Base-by-base conservation (phyloP, 164 flowering plant genomes). In the Vitis amurensis region DNA sequence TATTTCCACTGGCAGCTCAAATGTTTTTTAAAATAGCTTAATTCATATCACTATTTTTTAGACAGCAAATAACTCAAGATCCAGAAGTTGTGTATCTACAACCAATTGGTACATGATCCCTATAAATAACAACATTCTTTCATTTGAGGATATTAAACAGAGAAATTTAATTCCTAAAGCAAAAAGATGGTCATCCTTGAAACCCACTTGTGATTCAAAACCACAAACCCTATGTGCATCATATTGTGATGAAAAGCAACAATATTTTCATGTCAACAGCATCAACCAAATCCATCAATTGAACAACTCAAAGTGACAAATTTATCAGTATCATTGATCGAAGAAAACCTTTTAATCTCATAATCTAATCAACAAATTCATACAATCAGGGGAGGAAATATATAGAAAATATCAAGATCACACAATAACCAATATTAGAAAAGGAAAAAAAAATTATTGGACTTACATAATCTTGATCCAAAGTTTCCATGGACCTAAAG, bases 381-480 rank as follows among this genome's bases (percentile, higher is more conserved):
- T 29, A 49, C 47, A 69, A 51, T 51, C 48, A 48, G 8, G 37
- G 15, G 30, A 48, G 15, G 30, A 48, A 59, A 60, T 27, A 37
- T 50, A 15, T 9, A 3, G 51, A 11, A 51, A 44, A 57, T n/a
- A 31, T 58, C 57, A 59, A 27, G 1, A 64, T n/a, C 13, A 8
- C 7, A 68, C 53, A 55, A 57, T 37, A 37, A 6, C 44, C 44
- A 63, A 14, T 63, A 2, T 49, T 1, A 29, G 55, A 14, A 27
- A 37, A 29, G 12, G 47, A 37, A 48, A 66, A 6, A 3, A 29
- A 16, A 37, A 63, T 4, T 12, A 44, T 15, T 3, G 44, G 2
- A 55, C 76, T 71, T 71, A 78, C 81, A 60, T 55, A 62, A 11
- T 61, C 15, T 50, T 74, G 67, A 78, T 71, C 76, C 76, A 71